phyloP scores from a whole-genome alignment of 2,329 filamentous ascomycete genomes.

The Nectriaceae sp. region DNA sequence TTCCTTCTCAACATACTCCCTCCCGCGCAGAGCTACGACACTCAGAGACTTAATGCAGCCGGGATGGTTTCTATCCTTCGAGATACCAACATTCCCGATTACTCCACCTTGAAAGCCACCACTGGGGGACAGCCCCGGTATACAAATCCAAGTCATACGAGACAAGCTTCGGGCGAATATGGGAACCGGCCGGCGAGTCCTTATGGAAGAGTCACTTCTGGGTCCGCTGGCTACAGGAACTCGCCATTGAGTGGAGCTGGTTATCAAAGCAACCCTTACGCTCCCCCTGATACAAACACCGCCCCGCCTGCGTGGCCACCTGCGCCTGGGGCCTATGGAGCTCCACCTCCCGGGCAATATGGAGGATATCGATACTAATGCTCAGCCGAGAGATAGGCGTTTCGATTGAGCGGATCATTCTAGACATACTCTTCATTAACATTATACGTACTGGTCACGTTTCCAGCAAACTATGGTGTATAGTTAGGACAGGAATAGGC shows the following conservation, averaged over 20 bases:
- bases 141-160: conserved; percentile 37
- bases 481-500: not conserved
- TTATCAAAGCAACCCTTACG: conserved; percentile 32
- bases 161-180: conserved; percentile 47
- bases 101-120: conserved; percentile 53
- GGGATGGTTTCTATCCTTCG: conserved; percentile 74
- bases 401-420: too few relatives aligned
- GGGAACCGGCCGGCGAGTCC: conserved; percentile 49
- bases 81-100: conserved; percentile 66
- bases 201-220: conserved; percentile 44
- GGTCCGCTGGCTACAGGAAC: conserved; percentile 49
- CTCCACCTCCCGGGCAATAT: conserved; percentile 37
- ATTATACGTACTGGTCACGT: not conserved
- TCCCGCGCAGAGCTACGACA: conserved; percentile 69
- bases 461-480: not conserved
- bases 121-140: conserved; percentile 39
- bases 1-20: conserved; percentile 75
- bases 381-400: not conserved
- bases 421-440: not conserved
- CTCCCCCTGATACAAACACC: conserved; percentile 28
- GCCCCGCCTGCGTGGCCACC: conserved; percentile 31
- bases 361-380: conserved; percentile 37
- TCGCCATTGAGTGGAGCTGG: conserved; percentile 44
- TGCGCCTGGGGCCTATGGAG: conserved; percentile 31
- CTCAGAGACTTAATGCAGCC: conserved; percentile 67